Evolutionary conservation across 805 yeast species (phyloP), one percentile per base, ranked within the genome.

Genomic region (Sugiyamaella qingdaonensis): DNA sequence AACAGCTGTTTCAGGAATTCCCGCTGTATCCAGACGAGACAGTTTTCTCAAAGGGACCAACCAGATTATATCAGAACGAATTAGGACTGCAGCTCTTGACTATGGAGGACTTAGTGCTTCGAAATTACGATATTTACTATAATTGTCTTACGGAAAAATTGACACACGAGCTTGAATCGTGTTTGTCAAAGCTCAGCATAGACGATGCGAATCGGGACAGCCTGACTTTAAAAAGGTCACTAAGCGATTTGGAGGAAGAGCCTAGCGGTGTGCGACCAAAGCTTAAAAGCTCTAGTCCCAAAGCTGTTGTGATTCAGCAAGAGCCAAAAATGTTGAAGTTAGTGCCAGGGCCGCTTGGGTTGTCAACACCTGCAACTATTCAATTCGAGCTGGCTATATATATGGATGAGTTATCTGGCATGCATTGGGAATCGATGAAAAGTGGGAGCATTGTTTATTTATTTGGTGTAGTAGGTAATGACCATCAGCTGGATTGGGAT

Each of bases 71-170:
- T 16, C 48, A 34, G 4, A 27, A 14, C n/a, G 10, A 36, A 2
- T 48, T 65, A 5, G 60, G 59, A 9, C 54, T 62, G 5, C 72
- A 68, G 36, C 69, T 61, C 52, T 57, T 68, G 11, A 55, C 67
- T 14, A 33, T 59, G 24, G 54, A 54, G n/a, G 73, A 68, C 46
- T 64, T 68, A 35, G 45, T 65, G 19, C 42, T 54, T n/a, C 56
- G 71, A 34, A 34, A 34, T 16, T 34, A 34, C 39, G 14, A 13
- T 34, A 34, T 16, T n/a, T 34, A n/a, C 39, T 34, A 16, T 24
- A 34, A 33, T 46, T 10, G 64, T 64, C 33, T 34, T 67, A 16
- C 63, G 61, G 45, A 39, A 50, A 5, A 57, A 55, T 10, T n/a
- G 7, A 4, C 18, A 4, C 8, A n/a, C 8, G 39, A 16, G 8